Conservation (phyloP, 1,284 basidiomycete species). For the Mycosarcoma mackinlayi region DNA sequence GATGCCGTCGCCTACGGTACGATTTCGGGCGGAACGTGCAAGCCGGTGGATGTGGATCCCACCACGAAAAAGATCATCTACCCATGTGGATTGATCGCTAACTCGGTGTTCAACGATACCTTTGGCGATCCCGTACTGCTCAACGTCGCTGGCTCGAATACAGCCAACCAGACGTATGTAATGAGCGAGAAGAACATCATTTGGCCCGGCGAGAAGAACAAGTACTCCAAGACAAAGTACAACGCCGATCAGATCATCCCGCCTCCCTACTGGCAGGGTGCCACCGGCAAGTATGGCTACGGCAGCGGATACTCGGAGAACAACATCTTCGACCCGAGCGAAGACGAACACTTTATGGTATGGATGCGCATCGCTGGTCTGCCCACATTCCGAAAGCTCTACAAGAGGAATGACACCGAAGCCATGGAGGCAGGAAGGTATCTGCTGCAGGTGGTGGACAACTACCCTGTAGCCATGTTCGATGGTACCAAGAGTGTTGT, state of each 20-base stretch:
- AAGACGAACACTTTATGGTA: constrained; percentile 95
- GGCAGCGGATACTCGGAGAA: constrained; percentile 79
- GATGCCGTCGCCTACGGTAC: constrained; percentile 72
- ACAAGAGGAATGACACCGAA: constrained; percentile 86
- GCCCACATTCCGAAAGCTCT: constrained; percentile 95
- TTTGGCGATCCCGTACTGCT: constrained; percentile 76
- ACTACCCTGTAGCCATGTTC: constrained; percentile 92
- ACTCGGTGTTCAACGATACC: constrained; percentile 97
- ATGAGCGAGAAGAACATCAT: constrained; percentile 87
- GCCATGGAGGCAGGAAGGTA: constrained; percentile 82
- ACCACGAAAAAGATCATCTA: constrained; percentile 71
- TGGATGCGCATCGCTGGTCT: constrained; percentile 99
- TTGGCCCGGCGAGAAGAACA: constrained; percentile 92
- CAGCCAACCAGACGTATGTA: constrained; percentile 72
- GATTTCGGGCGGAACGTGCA: constrained; percentile 79
- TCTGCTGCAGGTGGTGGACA: constrained; percentile 81
- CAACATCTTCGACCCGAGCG: constrained; percentile 79
- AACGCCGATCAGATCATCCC: constrained; percentile 78
- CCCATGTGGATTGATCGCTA: constrained; percentile 97
- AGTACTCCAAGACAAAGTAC: constrained; percentile 74
- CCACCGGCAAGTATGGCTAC: constrained; percentile 70
- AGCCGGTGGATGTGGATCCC: constrained; percentile 76
- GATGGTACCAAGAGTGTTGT: constrained; percentile 96
- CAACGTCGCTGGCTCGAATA: constrained; percentile 72
- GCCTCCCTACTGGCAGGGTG: constrained; percentile 83